Evolutionary conservation across 169 alveolate species (phyloP), one percentile per base, ranked within the genome.

Genomic region (Hepatocystis sp.): DNA sequence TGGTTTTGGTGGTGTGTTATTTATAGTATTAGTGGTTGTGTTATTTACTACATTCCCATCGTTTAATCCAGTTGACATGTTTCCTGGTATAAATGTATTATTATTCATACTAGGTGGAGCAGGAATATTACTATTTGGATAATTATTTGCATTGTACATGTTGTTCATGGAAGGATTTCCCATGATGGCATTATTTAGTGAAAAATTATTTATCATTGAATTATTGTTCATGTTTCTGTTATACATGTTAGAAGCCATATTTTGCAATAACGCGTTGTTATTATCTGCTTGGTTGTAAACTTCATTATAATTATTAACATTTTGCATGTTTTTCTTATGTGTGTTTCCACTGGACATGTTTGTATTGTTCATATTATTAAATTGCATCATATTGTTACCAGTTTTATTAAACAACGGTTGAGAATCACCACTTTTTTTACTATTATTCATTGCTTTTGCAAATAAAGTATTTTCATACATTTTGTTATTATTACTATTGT

Each of bases 401-500:
- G n/a, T 17, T 7, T 13, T n/a, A 7, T 17, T 47, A 3, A 13
- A 7, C 58, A 47, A 7, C n/a, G n/a, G 7, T 10, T n/a, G 7
- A 13, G n/a, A 19, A 13, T 47, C 58, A 47, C 17, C 10, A 47
- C 4, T 47, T 47, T 47, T 47, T 7, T 47, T 47, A 47, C 19
- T 15, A 47, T 7, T 47, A 47, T 25, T 55, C 4, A 28, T 25
- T 8, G 28, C 28, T 55, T 23, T 55, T 23, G 46, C 66, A 55
- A 23, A 55, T 5, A 55, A 2, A 3, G 42, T 28, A 55, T 55
- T 55, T 55, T 55, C 66, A 55, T 55, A 55, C 36, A 23, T 55
- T 55, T 23, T 55, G 17, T 15, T 15, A 36, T 13, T 11, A 15
- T 1, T 30, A 21, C 19, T 27, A 17, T 47, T 47, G 17, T 11